Percentiles rank a stretch among this genome's conserved stretches.
Conservation (phyloP, 2,329 filamentous ascomycete genomes). For the Penicillium vulpinum region DNA sequence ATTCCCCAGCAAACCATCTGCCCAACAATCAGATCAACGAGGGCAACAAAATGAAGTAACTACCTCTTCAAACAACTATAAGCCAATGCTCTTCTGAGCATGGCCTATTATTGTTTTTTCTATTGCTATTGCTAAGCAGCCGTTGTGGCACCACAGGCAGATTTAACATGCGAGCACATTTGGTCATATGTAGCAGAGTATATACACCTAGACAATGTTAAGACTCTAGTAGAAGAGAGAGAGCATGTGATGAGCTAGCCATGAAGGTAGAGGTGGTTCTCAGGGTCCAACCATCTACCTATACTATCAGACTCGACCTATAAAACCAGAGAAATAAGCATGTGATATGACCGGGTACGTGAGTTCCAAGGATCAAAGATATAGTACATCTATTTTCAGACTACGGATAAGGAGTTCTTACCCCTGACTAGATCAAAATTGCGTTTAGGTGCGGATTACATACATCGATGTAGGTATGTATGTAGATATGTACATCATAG, state of each 20-base stretch:
- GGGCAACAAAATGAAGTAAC: background rate
- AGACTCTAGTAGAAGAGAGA: background rate
- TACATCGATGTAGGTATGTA: background rate
- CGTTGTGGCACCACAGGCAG: background rate
- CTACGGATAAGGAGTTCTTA: background rate
- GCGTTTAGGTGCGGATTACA: background rate
- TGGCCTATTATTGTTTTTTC: background rate
- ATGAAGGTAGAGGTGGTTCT: too few species aligned
- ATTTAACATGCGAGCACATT: background rate
- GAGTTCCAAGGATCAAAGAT: background rate
- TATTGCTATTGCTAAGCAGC: background rate
- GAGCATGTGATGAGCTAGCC: background rate
- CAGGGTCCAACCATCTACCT: too few species aligned
- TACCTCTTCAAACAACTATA: background rate
- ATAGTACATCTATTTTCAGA: background rate
- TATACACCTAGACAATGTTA: background rate
- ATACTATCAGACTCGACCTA: background rate
- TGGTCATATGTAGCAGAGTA: background rate
- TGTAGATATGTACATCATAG: too few species aligned
- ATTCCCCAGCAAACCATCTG: too few species aligned
- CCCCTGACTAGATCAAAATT: background rate
- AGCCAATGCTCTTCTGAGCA: background rate
- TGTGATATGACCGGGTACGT: background rate
- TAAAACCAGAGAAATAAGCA: background rate
- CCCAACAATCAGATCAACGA: background rate